phyloP scores from a whole-genome alignment of 176 grass and related monocot species.

The Bonia amplexicaulis region DNA sequence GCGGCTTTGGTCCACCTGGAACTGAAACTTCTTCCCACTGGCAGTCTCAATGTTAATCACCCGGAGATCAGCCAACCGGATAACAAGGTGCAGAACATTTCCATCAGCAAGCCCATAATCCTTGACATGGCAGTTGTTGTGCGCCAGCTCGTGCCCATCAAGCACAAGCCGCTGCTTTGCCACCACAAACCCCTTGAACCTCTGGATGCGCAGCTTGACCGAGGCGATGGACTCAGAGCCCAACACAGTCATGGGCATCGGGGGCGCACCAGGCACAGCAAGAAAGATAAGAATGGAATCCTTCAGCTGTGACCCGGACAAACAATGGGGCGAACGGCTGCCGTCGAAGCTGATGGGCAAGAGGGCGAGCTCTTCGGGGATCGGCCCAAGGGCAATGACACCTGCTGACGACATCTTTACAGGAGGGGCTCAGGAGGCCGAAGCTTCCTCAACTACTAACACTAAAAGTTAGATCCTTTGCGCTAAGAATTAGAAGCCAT shows the following conservation, averaged over 20 bases:
- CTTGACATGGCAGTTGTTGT: constrained; percentile 49
- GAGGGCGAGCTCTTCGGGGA: constrained; percentile 25
- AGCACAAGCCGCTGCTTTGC: constrained; percentile 68
- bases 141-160: constrained; percentile 58
- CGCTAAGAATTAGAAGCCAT: constrained; percentile 45
- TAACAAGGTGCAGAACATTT: constrained; percentile 63
- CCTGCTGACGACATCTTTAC: constrained; percentile 50
- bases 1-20: constrained; percentile 51
- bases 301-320: constrained; percentile 15
- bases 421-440: neutral
- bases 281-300: constrained; percentile 71
- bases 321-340: constrained; percentile 35
- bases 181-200: constrained; percentile 58
- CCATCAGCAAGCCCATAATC: constrained; percentile 66
- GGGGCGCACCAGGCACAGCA: constrained; percentile 43
- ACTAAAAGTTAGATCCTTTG: neutral
- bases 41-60: constrained; percentile 55
- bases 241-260: constrained; percentile 56
- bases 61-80: constrained; percentile 57
- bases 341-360: constrained; percentile 40
- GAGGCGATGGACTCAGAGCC: constrained; percentile 65
- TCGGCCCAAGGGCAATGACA: constrained; percentile 33
- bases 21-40: constrained; percentile 53
- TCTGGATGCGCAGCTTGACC: constrained; percentile 79
- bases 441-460: constrained; percentile 21